Percentiles rank a stretch among this genome's conserved stretches.
Evolutionary conservation across 1,284 basidiomycete species (phyloP).

Genomic region (Pascua sp.): DNA sequence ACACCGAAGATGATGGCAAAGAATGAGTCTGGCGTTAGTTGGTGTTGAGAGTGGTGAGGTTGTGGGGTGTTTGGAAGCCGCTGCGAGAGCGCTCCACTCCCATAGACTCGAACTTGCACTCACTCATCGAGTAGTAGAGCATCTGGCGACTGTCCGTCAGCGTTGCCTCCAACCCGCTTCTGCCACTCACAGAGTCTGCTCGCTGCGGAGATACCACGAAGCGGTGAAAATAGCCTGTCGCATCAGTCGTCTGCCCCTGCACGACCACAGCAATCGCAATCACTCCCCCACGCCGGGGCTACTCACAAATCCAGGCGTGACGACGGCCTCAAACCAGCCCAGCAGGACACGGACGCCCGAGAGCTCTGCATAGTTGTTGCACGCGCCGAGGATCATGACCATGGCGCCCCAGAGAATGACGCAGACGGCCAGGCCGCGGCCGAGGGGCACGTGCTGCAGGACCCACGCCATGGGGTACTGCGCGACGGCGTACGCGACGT

Average conservation of each 20-base stretch:
- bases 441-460: slow-evolving; percentile 28
- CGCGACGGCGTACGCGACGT: slow-evolving; percentile 1
- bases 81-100: too few species aligned
- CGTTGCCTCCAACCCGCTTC: too few species aligned
- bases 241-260: slow-evolving; percentile 4
- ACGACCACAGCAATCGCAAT: too few species aligned
- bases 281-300: too few species aligned
- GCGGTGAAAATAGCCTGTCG: slow-evolving; percentile 19
- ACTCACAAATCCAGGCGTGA: slow-evolving; percentile 18
- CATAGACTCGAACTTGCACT: too few species aligned
- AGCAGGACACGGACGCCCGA: slow-evolving; percentile 22
- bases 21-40: slow-evolving; percentile 3
- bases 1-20: slow-evolving; percentile 11
- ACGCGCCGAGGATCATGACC: slow-evolving; percentile 22
- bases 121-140: slow-evolving; percentile 29
- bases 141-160: slow-evolving; percentile 5
- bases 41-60: too few species aligned
- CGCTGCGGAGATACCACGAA: slow-evolving; percentile 30
- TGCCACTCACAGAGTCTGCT: slow-evolving; percentile 13
- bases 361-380: slow-evolving; percentile 27
- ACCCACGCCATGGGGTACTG: slow-evolving; percentile 23
- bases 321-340: slow-evolving; percentile 28
- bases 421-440: slow-evolving; percentile 14
- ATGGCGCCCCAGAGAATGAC: slow-evolving; percentile 22
- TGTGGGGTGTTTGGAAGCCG: too few species aligned